Evolutionary conservation across 129 eudicot genomes (phyloP).

Genomic region (Flaveria ramosissima): DNA sequence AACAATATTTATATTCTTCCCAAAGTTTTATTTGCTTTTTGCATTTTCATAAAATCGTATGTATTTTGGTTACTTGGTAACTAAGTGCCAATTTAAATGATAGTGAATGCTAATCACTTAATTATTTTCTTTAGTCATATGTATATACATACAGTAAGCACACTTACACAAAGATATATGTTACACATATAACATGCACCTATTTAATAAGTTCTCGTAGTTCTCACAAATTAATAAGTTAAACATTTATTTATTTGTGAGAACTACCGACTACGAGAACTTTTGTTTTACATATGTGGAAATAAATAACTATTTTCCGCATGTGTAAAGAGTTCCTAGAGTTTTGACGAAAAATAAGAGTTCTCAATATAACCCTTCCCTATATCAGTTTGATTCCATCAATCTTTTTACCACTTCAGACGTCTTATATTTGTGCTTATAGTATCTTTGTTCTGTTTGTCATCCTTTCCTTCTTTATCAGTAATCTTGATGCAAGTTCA

Average conservation of each 20-base stretch:
- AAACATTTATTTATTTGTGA: too few relatives aligned
- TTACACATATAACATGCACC: neutral
- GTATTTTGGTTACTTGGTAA: neutral
- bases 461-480: conserved; percentile 28
- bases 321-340: too few relatives aligned
- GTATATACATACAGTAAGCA: neutral
- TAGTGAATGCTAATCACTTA: conserved; percentile 5
- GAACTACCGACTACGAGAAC: too few relatives aligned
- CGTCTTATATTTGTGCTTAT: conserved; percentile 21
- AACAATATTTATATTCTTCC: neutral
- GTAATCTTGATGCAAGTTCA: conserved; percentile 45
- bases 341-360: too few relatives aligned
- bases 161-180: conserved; percentile 9
- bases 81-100: neutral
- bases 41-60: neutral
- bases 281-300: too few relatives aligned
- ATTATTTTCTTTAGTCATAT: neutral
- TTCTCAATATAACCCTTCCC: neutral
- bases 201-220: neutral
- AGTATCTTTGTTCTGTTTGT: conserved; percentile 4
- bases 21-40: neutral
- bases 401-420: conserved; percentile 21
- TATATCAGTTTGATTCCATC: too few relatives aligned
- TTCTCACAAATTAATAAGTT: too few relatives aligned
- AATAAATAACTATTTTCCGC: too few relatives aligned